phyloP scores from a whole-genome alignment of 2,329 filamentous ascomycete genomes.

The Fusarium neocosmosporiellum region DNA sequence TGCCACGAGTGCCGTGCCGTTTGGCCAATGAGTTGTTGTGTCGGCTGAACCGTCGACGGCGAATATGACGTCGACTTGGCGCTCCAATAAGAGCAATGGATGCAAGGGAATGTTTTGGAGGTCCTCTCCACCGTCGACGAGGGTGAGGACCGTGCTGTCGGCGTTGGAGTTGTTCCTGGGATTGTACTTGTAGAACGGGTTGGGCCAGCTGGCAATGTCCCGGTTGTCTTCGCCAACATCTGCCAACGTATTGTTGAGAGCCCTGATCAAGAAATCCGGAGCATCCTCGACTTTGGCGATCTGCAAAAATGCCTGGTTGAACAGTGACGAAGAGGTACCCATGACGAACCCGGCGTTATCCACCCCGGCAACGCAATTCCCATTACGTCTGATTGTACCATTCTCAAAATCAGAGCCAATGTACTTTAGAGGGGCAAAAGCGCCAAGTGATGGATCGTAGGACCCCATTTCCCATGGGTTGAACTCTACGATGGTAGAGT shows the following conservation, averaged over 20 bases:
- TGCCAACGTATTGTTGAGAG: conserved; percentile 63
- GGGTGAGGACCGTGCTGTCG: conserved; percentile 65
- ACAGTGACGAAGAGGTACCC: conserved; percentile 86
- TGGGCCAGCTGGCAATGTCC: conserved; percentile 81
- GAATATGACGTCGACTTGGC: conserved; percentile 82
- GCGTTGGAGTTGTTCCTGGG: conserved; percentile 69
- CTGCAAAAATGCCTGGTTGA: conserved; percentile 80
- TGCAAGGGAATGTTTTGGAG: conserved; percentile 83
- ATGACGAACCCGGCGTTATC: conserved; percentile 87
- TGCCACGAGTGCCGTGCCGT: conserved; percentile 78
- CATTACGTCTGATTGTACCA: conserved; percentile 66
- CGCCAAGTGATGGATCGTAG: conserved; percentile 78
- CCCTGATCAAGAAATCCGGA: conserved; percentile 61
- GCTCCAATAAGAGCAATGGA: conserved; percentile 79
- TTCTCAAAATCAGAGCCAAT: conserved; percentile 78
- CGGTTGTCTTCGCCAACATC: conserved; percentile 68
- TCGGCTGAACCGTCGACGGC: conserved; percentile 84
- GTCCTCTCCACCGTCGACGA: conserved; percentile 85
- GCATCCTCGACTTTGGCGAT: conserved; percentile 53
- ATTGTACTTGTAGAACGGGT: conserved; percentile 79
- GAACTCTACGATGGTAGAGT: conserved; percentile 81
- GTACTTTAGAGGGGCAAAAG: conserved; percentile 77
- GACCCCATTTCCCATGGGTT: conserved; percentile 84
- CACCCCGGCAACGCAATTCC: conserved; percentile 79
- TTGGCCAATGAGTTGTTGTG: conserved; percentile 76